phyloP scores from a whole-genome alignment of 768 basidiomycete genomes.

The Leccinum fibrillosum region DNA sequence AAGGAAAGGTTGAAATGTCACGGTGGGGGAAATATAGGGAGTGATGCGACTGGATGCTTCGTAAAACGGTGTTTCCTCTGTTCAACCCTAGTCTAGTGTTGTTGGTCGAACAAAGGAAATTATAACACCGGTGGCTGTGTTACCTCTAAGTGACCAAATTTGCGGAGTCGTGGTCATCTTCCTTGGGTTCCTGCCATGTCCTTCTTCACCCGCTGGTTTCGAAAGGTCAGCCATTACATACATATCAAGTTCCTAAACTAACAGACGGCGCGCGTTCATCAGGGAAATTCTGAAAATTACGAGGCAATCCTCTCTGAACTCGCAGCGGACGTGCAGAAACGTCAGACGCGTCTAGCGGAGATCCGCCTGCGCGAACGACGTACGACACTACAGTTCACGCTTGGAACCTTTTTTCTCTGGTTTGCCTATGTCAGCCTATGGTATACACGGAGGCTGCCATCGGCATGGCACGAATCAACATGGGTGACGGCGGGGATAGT shows the following conservation, averaged over 20 bases:
- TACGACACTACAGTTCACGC: conserved; percentile 69
- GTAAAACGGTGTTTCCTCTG: not conserved
- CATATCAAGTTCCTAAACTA: not conserved
- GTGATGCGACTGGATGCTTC: not conserved
- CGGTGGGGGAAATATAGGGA: not conserved
- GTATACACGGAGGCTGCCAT: conserved; percentile 61
- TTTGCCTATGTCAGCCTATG: conserved; percentile 67
- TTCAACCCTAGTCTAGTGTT: not conserved
- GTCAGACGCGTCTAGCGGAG: conserved; percentile 72
- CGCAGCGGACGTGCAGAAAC: conserved; percentile 65
- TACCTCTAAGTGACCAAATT: conserved; percentile 12
- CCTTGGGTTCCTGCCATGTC: conserved; percentile 23
- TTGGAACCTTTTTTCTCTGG: conserved; percentile 78
- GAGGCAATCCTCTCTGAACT: conserved; percentile 69
- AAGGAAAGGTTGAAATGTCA: not conserved
- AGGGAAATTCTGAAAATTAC: conserved; percentile 56
- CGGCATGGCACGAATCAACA: conserved; percentile 23
- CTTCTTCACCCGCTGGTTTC: conserved; percentile 28
- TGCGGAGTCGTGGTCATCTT: conserved; percentile 4
- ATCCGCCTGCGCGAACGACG: conserved; percentile 84
- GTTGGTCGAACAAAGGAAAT: no score
- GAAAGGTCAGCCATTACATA: conserved; percentile 17
- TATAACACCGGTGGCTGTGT: conserved; percentile 21
- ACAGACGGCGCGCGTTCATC: not conserved
- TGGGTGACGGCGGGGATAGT: conserved; percentile 50